A percentile compares a stretch with the other conserved stretches of the same genome.
Conservation (phyloP, 1,284 basidiomycete genomes). For the Hortiboletus rubellus region DNA sequence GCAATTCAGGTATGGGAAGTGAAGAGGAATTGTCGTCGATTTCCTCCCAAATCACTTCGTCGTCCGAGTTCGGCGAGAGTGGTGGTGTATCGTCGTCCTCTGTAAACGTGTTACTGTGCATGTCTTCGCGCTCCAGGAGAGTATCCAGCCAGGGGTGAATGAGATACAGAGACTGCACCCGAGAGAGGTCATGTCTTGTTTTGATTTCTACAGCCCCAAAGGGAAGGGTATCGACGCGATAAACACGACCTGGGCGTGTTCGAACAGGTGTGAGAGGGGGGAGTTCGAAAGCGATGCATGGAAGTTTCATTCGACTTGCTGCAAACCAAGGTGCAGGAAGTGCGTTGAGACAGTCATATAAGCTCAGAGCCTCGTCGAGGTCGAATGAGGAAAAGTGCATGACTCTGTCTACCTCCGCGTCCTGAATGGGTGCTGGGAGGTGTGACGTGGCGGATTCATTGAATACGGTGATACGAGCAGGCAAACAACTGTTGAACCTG, state of each 20-base stretch:
- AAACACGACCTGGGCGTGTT: not conserved
- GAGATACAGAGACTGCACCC: not conserved
- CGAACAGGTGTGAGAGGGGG: not conserved
- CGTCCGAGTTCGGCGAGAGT: not conserved
- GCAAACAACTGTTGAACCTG: not conserved
- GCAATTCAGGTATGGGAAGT: not conserved
- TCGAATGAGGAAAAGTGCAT: not conserved
- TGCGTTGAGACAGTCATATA: not conserved
- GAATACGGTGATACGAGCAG: not conserved
- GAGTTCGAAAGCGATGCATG: not conserved
- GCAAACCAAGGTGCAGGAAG: not conserved
- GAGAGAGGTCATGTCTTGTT: not conserved
- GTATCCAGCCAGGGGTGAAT: conserved; percentile 2
- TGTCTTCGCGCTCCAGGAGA: not conserved
- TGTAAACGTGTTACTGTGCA: too few species aligned
- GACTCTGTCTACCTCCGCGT: not conserved
- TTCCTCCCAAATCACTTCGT: not conserved
- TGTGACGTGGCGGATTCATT: not conserved
- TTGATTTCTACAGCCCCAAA: not conserved
- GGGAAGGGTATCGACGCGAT: not conserved
- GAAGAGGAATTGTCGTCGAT: not conserved
- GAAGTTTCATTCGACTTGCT: not conserved
- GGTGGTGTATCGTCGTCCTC: not conserved
- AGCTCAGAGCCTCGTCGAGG: not conserved
- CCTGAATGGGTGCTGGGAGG: not conserved